Evolutionary conservation across 2,329 filamentous ascomycete genomes (phyloP), one percentile per base, ranked within the genome.

Genomic region (Xylaria sp.): DNA sequence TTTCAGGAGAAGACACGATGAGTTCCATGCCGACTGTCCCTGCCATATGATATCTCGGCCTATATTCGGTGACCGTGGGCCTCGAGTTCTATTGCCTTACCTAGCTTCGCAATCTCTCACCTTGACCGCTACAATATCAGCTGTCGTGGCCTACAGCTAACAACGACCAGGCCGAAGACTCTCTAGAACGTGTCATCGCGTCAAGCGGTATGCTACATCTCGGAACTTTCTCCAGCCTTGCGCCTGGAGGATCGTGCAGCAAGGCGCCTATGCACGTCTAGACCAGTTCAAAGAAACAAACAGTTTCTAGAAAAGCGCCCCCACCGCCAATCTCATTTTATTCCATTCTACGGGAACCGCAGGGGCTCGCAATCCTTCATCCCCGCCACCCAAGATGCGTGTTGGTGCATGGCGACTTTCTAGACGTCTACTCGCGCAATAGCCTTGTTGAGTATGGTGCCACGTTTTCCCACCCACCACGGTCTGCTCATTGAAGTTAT

Each of bases 221-320:
- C 52, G 53, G 62, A n/a, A 55, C 50, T 52, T 50, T 57, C 45
- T 37, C 49, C 43, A 54, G 46, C 50, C 47, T 61, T 23, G 60
- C 46, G 37, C 14, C 28, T 56, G 14, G 35, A 64, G 54, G 60
- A 57, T 62, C 47, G 50, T 60, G 63, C 70, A 66, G 66, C 64
- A 66, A 68, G 67, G 70, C 70, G 72, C 68, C 67, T 74, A 74
- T 71, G 72, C 69, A 70, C 38, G 58, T 61, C 47, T 60, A 28
- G 37, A 45, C 57, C 51, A 63, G 60, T 60, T 43, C 54, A 59
- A 46, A 60, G 40, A 53, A 58, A n/a, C 7, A 33, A 35, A 50
- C 46, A 33, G 58, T 54, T 69, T 69, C 63, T 64, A 35, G 67
- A 68, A 67, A 59, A 53, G 28, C 40, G 45, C 43, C 45, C 35